Percentiles rank a stretch among this genome's conserved stretches.
Conservation (phyloP, 208 protist genomes). For the Acanthamoeba castellanii region DNA sequence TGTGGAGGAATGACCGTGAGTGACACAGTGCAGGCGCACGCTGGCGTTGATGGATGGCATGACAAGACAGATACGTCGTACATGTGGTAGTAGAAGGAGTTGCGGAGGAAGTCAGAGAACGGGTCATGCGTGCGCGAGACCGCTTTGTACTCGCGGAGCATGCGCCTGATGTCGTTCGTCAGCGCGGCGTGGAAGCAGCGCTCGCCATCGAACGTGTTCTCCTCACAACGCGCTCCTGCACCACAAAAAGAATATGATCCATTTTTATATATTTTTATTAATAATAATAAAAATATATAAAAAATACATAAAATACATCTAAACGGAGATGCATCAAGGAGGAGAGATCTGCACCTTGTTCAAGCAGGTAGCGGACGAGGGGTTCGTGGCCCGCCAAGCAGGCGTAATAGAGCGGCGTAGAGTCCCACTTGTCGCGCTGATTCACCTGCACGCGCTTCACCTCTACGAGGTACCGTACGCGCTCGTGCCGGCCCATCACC, state of each 20-base stretch:
- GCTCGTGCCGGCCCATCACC: background rate
- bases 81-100: slow-evolving; percentile 30
- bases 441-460: slow-evolving; percentile 36
- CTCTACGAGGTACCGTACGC: slow-evolving; percentile 37
- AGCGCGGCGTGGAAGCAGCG: slow-evolving; percentile 54
- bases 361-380: slow-evolving; percentile 62
- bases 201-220: slow-evolving; percentile 70
- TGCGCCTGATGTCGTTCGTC: slow-evolving; percentile 54
- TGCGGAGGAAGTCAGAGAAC: slow-evolving; percentile 52
- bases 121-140: slow-evolving; percentile 45
- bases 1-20: background rate
- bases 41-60: background rate
- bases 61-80: background rate
- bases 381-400: slow-evolving; percentile 24
- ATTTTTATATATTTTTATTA: background rate
- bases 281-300: background rate
- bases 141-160: slow-evolving; percentile 36
- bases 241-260: background rate
- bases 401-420: slow-evolving; percentile 62
- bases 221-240: slow-evolving; percentile 56
- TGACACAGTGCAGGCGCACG: background rate
- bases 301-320: background rate
- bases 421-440: slow-evolving; percentile 21
- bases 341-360: background rate
- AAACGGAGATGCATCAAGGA: background rate